Evolutionary conservation across 169 alveolate species (phyloP), one percentile per base, ranked within the genome.

Genomic region (Eimeria zaria): DNA sequence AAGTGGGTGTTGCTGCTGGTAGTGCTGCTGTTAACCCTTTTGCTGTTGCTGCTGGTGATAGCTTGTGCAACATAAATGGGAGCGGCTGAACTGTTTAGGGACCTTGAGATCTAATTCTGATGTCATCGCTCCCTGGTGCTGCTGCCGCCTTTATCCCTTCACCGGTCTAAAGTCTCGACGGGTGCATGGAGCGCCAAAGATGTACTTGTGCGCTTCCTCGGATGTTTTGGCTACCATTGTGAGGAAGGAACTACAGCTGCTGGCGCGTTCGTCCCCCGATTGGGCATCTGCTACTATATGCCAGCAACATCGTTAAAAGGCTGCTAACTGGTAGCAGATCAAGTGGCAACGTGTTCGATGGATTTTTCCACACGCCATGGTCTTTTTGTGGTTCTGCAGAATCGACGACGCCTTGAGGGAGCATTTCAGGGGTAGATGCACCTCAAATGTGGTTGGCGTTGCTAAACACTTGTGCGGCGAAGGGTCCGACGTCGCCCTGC

Each of bases 391-490:
- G 6, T n/a, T 22, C 91, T 69, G 67, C 85, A 93, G 96, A 44
- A 93, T 67, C 58, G 96, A 93, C 48, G 67, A 30, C 1, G 16
- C 39, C 80, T 41, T 93, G 78, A 39, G 39, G 73, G 74, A 48
- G 27, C 96, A 93, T 36, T 93, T 93, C 89, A 53, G 80, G 78
- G 76, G 62, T 81, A 81, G 60, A 36, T 74, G 60, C 69, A 69
- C 80, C 6, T 27, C 71, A 18, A 24, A 36, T 8, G 96, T 93
- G n/a, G 78, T 93, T 16, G 96, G 95, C 58, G 95, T 93, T 24
- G 96, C 96, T 48, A 93, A 93, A 74, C 96, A 93, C 69, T 71
- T 93, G 67, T 93, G 96, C 53, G 96, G 96, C 14, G 94, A 81
- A 12, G 96, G 96, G 4, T 81, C 96, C 9, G 96, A 93, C 67